phyloP scores from a whole-genome alignment of 2,329 filamentous ascomycete species.

The Verruconis gallopava region DNA sequence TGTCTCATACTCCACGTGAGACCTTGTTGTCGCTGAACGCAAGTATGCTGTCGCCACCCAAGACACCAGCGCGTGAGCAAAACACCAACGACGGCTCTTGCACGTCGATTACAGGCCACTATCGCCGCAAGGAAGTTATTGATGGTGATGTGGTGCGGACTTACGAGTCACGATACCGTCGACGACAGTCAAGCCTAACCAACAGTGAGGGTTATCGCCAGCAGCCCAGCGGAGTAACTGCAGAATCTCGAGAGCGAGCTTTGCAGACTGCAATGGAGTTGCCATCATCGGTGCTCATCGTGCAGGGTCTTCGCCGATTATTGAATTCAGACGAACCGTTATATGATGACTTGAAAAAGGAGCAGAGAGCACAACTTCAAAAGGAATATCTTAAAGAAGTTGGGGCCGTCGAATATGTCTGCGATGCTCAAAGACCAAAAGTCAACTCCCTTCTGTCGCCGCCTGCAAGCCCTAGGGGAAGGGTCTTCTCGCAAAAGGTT shows the following conservation, averaged over 20 bases:
- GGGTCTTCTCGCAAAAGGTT: no score
- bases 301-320: not conserved
- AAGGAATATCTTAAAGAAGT: not conserved
- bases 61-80: not conserved
- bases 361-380: not conserved
- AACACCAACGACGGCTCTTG: not conserved
- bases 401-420: no score
- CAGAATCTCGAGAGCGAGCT: not conserved
- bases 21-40: slow-evolving; percentile 3
- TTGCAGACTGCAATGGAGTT: not conserved
- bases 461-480: no score
- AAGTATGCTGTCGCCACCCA: not conserved
- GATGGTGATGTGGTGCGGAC: slow-evolving; percentile 7
- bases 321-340: not conserved
- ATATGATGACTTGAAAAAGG: no score
- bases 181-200: not conserved
- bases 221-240: not conserved
- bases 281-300: not conserved
- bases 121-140: not conserved
- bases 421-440: no score
- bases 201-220: not conserved
- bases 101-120: not conserved
- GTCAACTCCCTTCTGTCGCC: no score
- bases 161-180: not conserved
- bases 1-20: not conserved